Base-by-base conservation (phyloP, 345 rosid species). In the Anastatica hierochuntica region DNA sequence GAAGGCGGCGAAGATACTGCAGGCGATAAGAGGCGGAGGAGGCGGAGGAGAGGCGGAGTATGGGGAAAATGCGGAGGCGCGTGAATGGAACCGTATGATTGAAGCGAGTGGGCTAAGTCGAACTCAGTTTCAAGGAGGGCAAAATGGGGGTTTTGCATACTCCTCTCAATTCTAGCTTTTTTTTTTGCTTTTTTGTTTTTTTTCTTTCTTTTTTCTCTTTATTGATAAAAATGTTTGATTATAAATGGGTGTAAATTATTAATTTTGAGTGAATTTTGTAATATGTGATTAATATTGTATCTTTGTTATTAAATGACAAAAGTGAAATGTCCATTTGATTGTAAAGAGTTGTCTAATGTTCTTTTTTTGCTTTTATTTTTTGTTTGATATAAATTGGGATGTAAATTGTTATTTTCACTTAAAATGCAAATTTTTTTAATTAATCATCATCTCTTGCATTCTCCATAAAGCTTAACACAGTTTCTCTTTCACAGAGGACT, bases 71-170 rank as follows among this genome's bases (percentile, higher is more conserved):
- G 71, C 52, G 16, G 81, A 68, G 47, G 75, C 64, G 50, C 66
- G 71, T 31, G 72, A 75, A 37, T 79, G 90, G 95, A 88, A 80
- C 40, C 80, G 65, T 3, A 50, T 74, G 60, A 66, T 87, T 26
- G 83, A 84, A 4, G 74, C 87, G 34, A 76, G 71, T 30, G 84
- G 76, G 24, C 35, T 72, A 10, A 69, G 69, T 33, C 73, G 81
- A 47, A 61, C 24, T 48, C 78, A 79, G 45, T 63, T 62, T 62
- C 70, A 74, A 11, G 73, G 63, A 49, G 79, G 74, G 17, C 58
- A 44, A 19, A 63, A 64, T 16, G 48, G 11, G 35, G 29, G 49
- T 30, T 72, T 69, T 45, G 77, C 79, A 15, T 77, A 67, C 33
- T 61, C 85, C 1, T 60, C 76, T 13, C 67, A 78, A 15, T 78